phyloP scores from a whole-genome alignment of 2,329 filamentous ascomycete species.

The Sclerotinia trifoliorum region DNA sequence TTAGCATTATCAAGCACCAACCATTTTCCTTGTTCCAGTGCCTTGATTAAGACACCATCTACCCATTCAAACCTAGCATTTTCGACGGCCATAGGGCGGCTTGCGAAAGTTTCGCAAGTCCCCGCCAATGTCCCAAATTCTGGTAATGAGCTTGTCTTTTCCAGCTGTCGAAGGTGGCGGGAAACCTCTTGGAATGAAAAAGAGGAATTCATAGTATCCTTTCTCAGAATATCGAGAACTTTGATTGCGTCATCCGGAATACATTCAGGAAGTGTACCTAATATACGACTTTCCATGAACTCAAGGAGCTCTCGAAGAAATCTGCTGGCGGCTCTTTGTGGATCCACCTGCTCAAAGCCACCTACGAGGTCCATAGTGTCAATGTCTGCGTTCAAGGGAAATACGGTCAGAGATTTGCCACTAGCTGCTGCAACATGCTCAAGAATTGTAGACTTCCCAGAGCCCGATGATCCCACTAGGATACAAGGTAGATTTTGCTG shows the following conservation, averaged over 20 bases:
- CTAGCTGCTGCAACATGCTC: constrained; percentile 75
- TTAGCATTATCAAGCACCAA: constrained; percentile 96
- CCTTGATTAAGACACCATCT: constrained; percentile 86
- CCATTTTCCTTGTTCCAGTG: constrained; percentile 84
- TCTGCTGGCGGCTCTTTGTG: constrained; percentile 67
- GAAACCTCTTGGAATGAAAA: constrained; percentile 37
- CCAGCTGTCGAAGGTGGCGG: constrained; percentile 37
- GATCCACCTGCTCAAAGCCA: constrained; percentile 92
- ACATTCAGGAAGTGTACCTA: constrained; percentile 49
- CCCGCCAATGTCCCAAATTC: constrained; percentile 33
- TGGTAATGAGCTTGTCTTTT: constrained; percentile 45
- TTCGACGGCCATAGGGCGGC: constrained; percentile 56
- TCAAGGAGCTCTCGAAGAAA: constrained; percentile 53
- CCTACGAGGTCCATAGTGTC: constrained; percentile 97
- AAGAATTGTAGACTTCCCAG: constrained; percentile 81
- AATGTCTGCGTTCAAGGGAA: constrained; percentile 90
- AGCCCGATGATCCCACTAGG: constrained; percentile 78
- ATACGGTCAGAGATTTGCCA: constrained; percentile 74
- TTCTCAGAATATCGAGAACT: constrained; percentile 52
- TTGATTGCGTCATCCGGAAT: constrained; percentile 50
- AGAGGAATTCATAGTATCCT: constrained; percentile 23
- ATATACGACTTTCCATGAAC: constrained; percentile 52
- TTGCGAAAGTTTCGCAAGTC: constrained; percentile 45
- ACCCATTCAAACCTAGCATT: constrained; percentile 93
- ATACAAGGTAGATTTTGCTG: constrained; percentile 87